Conservation (phyloP, 176 grass and related monocot genomes). For the Cenchrus purpureus region DNA sequence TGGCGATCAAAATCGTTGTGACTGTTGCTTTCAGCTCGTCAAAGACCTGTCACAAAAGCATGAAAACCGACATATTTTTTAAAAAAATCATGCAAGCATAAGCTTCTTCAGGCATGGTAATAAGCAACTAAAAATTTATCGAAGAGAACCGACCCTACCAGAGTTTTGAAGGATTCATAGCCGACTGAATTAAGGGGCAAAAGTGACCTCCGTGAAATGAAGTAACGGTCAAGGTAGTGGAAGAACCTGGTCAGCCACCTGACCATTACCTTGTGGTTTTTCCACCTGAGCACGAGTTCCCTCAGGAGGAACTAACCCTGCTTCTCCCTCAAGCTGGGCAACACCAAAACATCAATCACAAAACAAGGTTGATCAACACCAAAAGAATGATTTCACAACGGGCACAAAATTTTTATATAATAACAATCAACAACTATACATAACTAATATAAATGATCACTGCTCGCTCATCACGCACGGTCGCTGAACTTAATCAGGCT, state of each 20-base stretch:
- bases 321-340: constrained; percentile 59
- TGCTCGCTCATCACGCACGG: no score
- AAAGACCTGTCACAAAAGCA: constrained; percentile 30
- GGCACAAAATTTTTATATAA: no score
- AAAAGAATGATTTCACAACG: no score
- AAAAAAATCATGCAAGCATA: background rate
- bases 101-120: background rate
- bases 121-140: background rate
- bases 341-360: constrained; percentile 18
- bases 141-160: constrained; percentile 32
- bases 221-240: constrained; percentile 58
- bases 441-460: no score
- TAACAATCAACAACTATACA: no score
- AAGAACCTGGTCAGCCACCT: constrained; percentile 62
- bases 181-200: constrained; percentile 41
- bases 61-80: background rate
- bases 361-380: background rate
- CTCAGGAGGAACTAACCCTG: constrained; percentile 53
- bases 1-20: constrained; percentile 19
- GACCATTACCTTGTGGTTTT: constrained; percentile 67
- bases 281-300: constrained; percentile 49
- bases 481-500: no score
- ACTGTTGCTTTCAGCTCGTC: constrained; percentile 18
- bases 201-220: constrained; percentile 26
- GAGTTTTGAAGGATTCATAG: constrained; percentile 35